Percentiles rank a stretch among this genome's conserved stretches.
phyloP scores from a whole-genome alignment of 257 asterid genomes.

The Mitragyna speciosa region DNA sequence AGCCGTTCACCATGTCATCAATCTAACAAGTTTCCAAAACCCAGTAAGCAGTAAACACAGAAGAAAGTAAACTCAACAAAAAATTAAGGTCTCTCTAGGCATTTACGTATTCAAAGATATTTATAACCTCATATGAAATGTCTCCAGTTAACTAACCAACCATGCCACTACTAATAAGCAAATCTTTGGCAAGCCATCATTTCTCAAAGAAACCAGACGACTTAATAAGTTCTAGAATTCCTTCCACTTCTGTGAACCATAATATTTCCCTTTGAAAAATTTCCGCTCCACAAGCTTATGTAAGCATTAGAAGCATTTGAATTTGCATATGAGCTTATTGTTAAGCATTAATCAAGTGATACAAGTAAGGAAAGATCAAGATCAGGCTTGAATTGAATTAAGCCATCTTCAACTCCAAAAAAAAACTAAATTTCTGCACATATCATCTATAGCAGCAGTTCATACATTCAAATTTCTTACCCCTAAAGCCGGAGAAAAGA shows the following conservation, averaged over 20 bases:
- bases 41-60: conserved; percentile 30
- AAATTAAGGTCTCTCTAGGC: not conserved
- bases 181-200: not conserved
- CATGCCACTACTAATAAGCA: not conserved
- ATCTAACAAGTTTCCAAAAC: conserved; percentile 44
- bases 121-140: not conserved
- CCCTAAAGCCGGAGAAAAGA: not conserved
- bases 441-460: not conserved
- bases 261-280: not conserved
- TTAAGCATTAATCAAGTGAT: too few species aligned
- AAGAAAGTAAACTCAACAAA: conserved; percentile 6
- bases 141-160: not conserved
- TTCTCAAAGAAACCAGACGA: not conserved
- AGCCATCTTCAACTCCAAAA: not conserved
- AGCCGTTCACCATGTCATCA: conserved; percentile 72
- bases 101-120: not conserved
- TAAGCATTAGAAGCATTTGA: not conserved
- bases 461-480: not conserved
- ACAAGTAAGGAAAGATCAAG: not conserved
- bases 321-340: not conserved
- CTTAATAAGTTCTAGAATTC: not conserved
- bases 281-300: not conserved
- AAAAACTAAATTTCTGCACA: not conserved
- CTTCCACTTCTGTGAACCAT: not conserved
- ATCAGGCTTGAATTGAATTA: not conserved